Evolutionary conservation across 2,329 filamentous ascomycete species (phyloP).

Genomic region (Tolypocladium endophyticum): DNA sequence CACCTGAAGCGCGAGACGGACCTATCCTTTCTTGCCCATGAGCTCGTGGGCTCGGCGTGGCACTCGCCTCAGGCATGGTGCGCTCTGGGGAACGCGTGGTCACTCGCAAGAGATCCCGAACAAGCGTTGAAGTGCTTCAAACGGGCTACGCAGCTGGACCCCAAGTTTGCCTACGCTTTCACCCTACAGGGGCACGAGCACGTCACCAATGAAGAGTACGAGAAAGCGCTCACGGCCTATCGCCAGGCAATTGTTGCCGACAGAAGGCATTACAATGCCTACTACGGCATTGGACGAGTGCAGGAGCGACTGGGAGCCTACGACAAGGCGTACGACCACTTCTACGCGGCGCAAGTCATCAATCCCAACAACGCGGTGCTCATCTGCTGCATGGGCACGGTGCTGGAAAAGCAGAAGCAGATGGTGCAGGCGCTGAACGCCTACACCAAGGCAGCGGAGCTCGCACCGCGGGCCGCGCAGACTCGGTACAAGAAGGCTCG

Average conservation of each 20-base stretch:
- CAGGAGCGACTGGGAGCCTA: constrained; percentile 87
- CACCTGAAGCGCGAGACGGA: constrained; percentile 88
- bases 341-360: constrained; percentile 75
- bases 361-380: constrained; percentile 91
- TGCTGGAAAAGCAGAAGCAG: constrained; percentile 82
- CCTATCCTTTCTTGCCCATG: constrained; percentile 83
- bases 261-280: constrained; percentile 91
- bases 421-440: constrained; percentile 66
- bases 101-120: constrained; percentile 83
- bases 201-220: constrained; percentile 91
- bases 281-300: constrained; percentile 78
- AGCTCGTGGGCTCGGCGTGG: constrained; percentile 77
- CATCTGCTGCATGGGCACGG: constrained; percentile 83
- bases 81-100: constrained; percentile 89
- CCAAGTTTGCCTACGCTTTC: constrained; percentile 88
- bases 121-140: constrained; percentile 92
- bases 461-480: constrained; percentile 72
- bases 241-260: constrained; percentile 79
- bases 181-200: constrained; percentile 95
- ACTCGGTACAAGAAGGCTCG: constrained; percentile 90
- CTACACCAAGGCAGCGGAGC: constrained; percentile 70
- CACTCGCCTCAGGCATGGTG: constrained; percentile 94
- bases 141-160: constrained; percentile 80
- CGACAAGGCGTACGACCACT: constrained; percentile 85
- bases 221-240: constrained; percentile 84